phyloP scores from a whole-genome alignment of 352 stramenopile species.

The Phytophthora aleatoria region DNA sequence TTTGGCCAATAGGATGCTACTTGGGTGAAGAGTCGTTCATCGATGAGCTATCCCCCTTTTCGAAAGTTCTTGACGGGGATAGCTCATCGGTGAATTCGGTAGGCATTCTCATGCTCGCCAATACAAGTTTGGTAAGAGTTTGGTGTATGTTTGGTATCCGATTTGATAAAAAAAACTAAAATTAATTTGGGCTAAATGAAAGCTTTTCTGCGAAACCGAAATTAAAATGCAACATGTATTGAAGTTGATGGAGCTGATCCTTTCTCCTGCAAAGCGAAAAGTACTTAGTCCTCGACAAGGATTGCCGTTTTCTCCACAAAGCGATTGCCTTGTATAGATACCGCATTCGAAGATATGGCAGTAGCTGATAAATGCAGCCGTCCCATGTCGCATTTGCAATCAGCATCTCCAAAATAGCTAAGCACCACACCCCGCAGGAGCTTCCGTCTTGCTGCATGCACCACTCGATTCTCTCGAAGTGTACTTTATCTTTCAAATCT shows the following conservation, averaged over 20 bases:
- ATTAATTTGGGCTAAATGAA: no score
- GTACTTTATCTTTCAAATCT: neutral
- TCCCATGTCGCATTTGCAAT: neutral
- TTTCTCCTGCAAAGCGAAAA: no score
- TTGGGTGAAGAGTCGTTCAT: no score
- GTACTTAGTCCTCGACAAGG: neutral
- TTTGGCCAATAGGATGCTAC: no score
- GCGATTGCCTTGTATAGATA: constrained; percentile 6
- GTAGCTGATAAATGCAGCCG: constrained; percentile 1
- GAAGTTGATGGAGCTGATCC: neutral
- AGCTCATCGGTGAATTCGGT: no score
- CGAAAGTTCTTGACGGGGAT: no score
- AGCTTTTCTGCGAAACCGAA: no score
- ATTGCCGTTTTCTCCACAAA: neutral
- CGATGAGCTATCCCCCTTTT: no score
- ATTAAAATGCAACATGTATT: neutral
- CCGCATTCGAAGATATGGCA: neutral
- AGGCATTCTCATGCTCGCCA: no score
- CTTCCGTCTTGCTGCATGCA: constrained; percentile 11
- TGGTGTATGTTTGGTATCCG: no score
- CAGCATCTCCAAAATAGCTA: constrained; percentile 11
- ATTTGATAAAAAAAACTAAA: no score
- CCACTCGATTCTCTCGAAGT: constrained; percentile 4
- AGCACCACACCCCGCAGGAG: constrained; percentile 16
- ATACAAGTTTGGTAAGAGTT: no score